These are phyloP conservation scores for Triticum urartu DNA, from an alignment of 176 grass and related monocot genomes.

Conservation along the genomic window DNA sequence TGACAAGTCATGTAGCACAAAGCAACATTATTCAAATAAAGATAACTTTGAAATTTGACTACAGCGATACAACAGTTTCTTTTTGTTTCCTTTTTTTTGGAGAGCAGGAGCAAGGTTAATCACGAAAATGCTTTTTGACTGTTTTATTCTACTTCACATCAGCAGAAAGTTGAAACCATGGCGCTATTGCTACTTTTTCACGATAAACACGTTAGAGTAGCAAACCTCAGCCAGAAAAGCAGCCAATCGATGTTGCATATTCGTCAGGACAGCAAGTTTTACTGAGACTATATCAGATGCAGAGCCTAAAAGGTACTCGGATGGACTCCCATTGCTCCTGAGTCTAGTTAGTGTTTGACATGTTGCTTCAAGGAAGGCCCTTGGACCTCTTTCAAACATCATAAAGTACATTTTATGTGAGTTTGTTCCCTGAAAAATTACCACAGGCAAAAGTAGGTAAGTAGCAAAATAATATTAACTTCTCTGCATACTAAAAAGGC, in stretches of 20 bases:
- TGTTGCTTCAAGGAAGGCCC: neutral
- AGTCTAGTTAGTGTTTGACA: neutral
- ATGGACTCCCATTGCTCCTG: neutral
- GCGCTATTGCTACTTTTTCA: neutral
- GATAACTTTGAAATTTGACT: neutral
- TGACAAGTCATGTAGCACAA: neutral
- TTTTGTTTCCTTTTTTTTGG: neutral
- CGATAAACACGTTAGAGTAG: neutral
- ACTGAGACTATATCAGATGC: neutral
- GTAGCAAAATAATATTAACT: neutral
- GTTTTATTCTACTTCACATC: conserved; percentile 17
- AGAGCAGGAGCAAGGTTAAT: neutral
- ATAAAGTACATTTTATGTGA: neutral
- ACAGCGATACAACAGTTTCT: neutral
- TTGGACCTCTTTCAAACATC: neutral
- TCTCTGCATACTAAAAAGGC: neutral
- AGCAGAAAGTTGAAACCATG: neutral
- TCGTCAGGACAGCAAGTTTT: neutral
- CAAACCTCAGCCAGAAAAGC: neutral
- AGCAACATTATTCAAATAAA: conserved; percentile 5
- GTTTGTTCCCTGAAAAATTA: neutral
- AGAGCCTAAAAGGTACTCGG: neutral
- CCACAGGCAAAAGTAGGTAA: conserved; percentile 22
- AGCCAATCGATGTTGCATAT: neutral
- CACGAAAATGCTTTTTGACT: neutral